phyloP scores from a whole-genome alignment of 805 yeast genomes.

The Metschnikowia rubicola region DNA sequence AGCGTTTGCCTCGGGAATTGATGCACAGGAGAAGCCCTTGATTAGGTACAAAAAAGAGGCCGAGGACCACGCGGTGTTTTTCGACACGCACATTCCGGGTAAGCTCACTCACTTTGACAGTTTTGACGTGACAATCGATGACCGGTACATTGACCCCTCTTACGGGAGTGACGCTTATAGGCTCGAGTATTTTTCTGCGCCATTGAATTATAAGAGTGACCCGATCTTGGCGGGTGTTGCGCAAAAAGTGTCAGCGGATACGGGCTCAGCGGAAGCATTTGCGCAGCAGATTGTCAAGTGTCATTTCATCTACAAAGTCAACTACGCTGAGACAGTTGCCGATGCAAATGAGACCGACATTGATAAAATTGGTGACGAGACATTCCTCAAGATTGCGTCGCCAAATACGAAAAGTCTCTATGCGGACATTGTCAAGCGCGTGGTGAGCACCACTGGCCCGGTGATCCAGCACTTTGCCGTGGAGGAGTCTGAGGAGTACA shows the following conservation, averaged over 20 bases:
- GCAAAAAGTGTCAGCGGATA: slow-evolving; percentile 26
- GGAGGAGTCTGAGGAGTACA: slow-evolving; percentile 75
- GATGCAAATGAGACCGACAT: slow-evolving; percentile 48
- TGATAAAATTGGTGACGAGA: slow-evolving; percentile 68
- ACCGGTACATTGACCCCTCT: slow-evolving; percentile 65
- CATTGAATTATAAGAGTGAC: slow-evolving; percentile 45
- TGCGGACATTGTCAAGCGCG: slow-evolving; percentile 65
- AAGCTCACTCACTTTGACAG: slow-evolving; percentile 21
- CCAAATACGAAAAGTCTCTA: slow-evolving; percentile 76
- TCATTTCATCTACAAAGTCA: slow-evolving; percentile 78
- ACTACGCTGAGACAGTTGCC: slow-evolving; percentile 20
- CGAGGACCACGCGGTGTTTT: slow-evolving; percentile 85
- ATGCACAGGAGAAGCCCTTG: slow-evolving; percentile 49
- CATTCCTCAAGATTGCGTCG: slow-evolving; percentile 75
- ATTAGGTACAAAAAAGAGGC: slow-evolving; percentile 78
- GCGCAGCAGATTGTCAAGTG: slow-evolving; percentile 56
- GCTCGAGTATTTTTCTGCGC: slow-evolving; percentile 76
- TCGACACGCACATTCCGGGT: slow-evolving; percentile 66
- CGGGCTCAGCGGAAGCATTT: slow-evolving; percentile 20
- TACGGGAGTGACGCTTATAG: slow-evolving; percentile 49
- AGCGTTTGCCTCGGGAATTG: slow-evolving; percentile 59
- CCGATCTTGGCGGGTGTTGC: slow-evolving; percentile 42
- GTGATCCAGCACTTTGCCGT: slow-evolving; percentile 83
- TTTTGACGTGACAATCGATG: slow-evolving; percentile 78
- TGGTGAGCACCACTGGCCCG: slow-evolving; percentile 80